Evolutionary conservation across 2,329 filamentous ascomycete genomes (phyloP).

Genomic region (Allantophomopsis cytisporea): DNA sequence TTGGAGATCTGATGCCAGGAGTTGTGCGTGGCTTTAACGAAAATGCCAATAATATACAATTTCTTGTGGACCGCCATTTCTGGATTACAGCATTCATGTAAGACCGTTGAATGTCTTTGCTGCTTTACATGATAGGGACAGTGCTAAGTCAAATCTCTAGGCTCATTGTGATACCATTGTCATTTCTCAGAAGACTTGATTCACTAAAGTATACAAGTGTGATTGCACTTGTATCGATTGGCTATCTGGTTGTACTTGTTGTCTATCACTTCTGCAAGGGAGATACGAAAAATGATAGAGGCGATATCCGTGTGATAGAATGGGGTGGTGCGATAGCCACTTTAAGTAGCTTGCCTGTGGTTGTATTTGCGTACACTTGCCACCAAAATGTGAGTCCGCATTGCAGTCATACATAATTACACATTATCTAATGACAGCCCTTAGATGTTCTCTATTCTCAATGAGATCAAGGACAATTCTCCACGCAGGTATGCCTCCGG

Average conservation of each 20-base stretch:
- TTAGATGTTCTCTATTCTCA: conserved; percentile 97
- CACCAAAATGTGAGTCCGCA: conserved; percentile 70
- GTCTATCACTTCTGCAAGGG: conserved; percentile 78
- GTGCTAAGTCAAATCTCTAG: conserved; percentile 21
- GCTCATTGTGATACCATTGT: conserved; percentile 86
- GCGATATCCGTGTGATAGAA: conserved; percentile 59
- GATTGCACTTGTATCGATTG: conserved; percentile 81
- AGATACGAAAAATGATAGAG: conserved; percentile 62
- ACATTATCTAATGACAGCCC: conserved; percentile 14
- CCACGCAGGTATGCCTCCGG: conserved; percentile 30
- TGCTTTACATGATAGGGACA: neutral
- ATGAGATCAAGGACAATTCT: conserved; percentile 81
- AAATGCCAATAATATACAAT: conserved; percentile 47
- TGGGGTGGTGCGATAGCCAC: conserved; percentile 71
- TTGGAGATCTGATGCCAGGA: conserved; percentile 94
- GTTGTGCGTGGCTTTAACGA: conserved; percentile 72
- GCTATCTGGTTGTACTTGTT: conserved; percentile 84
- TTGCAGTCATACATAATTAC: neutral
- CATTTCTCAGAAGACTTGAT: conserved; percentile 81
- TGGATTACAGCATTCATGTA: conserved; percentile 98
- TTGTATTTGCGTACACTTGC: conserved; percentile 98
- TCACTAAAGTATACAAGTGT: conserved; percentile 96
- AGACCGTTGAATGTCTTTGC: conserved; percentile 12
- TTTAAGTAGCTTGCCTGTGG: conserved; percentile 80
- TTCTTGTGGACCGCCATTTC: conserved; percentile 81